These are phyloP conservation scores for Russula virescens DNA, from an alignment of 768 basidiomycete species.

Conservation along the genomic window DNA sequence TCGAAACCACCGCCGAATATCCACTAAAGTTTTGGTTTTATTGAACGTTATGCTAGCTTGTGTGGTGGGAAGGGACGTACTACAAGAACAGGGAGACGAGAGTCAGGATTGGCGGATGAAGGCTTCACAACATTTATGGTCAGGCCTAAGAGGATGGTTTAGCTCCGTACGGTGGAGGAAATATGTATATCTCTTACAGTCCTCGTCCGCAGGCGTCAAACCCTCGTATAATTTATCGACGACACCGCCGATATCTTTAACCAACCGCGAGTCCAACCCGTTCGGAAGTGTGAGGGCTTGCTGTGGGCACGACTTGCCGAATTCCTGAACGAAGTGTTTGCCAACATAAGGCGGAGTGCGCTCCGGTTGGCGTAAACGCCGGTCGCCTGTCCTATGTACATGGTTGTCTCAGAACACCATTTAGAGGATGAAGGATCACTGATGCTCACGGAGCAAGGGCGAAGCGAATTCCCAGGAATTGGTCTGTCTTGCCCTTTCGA, in stretches of 20 bases:
- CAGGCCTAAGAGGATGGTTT: conserved; percentile 22
- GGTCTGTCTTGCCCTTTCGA: conserved; percentile 25
- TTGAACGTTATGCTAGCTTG: not conserved
- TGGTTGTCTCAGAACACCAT: too few relatives aligned
- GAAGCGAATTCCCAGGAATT: conserved; percentile 40
- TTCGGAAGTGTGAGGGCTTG: conserved; percentile 20
- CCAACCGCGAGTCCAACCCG: not conserved
- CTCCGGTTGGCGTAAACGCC: conserved; percentile 35
- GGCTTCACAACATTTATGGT: conserved; percentile 28
- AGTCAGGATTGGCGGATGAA: not conserved
- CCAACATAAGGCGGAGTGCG: conserved; percentile 21
- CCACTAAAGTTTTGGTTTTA: conserved; percentile 17
- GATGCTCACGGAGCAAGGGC: conserved; percentile 35
- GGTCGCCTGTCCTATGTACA: conserved; percentile 29
- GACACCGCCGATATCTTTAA: not conserved
- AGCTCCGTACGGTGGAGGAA: not conserved
- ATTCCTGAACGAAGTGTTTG: conserved; percentile 19
- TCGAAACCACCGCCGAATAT: conserved; percentile 27
- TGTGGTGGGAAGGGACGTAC: conserved; percentile 10
- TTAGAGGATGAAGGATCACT: too few relatives aligned
- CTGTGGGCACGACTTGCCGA: conserved; percentile 29
- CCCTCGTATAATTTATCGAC: not conserved
- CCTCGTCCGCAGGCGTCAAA: conserved; percentile 21
- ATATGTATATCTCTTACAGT: conserved; percentile 22
- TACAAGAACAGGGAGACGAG: conserved; percentile 27